Evolutionary conservation across 306 rosid species (phyloP).

Genomic region (Prunus armeniaca): DNA sequence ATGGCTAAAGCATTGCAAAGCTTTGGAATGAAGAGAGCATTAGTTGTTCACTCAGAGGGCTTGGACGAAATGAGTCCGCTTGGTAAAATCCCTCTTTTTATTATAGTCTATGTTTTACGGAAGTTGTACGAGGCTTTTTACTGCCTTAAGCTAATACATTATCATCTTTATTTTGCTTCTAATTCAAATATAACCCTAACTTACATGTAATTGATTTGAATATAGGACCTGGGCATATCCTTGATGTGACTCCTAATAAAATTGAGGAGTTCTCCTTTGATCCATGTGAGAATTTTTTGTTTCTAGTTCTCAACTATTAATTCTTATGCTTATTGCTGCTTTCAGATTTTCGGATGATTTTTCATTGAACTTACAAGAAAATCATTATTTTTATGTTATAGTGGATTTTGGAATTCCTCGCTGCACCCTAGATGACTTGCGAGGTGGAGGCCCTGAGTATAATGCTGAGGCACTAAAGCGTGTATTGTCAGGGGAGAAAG

Average conservation of each 20-base stretch:
- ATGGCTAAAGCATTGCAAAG: conserved; percentile 80
- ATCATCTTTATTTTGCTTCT: neutral
- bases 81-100: conserved; percentile 46
- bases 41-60: conserved; percentile 96
- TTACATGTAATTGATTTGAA: conserved; percentile 2
- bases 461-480: conserved; percentile 68
- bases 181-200: neutral
- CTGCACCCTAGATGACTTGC: conserved; percentile 62
- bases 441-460: conserved; percentile 78
- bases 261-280: conserved; percentile 75
- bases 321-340: neutral
- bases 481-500: conserved; percentile 76
- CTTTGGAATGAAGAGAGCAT: conserved; percentile 91
- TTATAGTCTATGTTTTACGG: conserved; percentile 9
- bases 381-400: conserved; percentile 26
- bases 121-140: conserved; percentile 2
- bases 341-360: neutral
- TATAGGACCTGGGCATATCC: conserved; percentile 87
- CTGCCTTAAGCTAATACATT: neutral
- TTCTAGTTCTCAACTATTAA: conserved; percentile 18
- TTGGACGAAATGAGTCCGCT: conserved; percentile 98
- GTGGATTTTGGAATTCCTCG: conserved; percentile 92
- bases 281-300: conserved; percentile 63
- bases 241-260: conserved; percentile 73
- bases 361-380: neutral